Percentiles rank a stretch among this genome's conserved stretches.
Conservation (phyloP, 768 basidiomycete species). For the Rhodotorula diobovata region DNA sequence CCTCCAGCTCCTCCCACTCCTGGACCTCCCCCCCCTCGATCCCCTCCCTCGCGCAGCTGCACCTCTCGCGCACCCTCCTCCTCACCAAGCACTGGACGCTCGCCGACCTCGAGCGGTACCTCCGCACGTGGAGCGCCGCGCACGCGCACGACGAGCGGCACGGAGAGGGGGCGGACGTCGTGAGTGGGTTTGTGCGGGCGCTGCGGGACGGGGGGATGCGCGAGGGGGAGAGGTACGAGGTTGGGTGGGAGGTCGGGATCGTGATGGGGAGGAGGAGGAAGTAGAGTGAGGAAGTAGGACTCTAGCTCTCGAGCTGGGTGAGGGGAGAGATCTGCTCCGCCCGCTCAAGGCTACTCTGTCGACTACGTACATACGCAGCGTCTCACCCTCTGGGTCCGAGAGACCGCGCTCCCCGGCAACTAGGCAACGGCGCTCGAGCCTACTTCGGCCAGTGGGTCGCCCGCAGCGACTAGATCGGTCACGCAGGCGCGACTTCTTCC, state of each 20-base stretch:
- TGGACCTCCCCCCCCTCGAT: no score
- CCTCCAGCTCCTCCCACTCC: background rate
- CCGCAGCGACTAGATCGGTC: no score
- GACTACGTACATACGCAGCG: no score
- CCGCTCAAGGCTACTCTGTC: no score
- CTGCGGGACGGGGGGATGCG: conserved; percentile 26
- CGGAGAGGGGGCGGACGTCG: conserved; percentile 29
- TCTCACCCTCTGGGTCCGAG: no score
- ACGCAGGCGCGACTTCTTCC: no score
- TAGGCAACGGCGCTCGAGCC: no score
- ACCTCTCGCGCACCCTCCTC: background rate
- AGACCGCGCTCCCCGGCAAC: no score
- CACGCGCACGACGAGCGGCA: conserved; percentile 63
- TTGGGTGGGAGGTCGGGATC: conserved; percentile 46
- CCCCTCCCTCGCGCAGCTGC: background rate
- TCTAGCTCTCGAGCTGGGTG: no score
- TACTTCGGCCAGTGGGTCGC: no score
- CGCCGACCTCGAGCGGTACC: conserved; percentile 60
- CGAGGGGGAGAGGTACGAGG: conserved; percentile 43
- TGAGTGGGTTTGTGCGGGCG: conserved; percentile 16
- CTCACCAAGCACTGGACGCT: conserved; percentile 10
- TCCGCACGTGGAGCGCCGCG: conserved; percentile 66
- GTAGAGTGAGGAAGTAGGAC: no score
- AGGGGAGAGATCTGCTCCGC: no score
- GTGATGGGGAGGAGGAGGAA: conserved; percentile 43